Percentiles rank a stretch among this genome's conserved stretches.
Evolutionary conservation across 495 filamentous ascomycete genomes (phyloP).

Genomic region (Podospora pseudocomata): DNA sequence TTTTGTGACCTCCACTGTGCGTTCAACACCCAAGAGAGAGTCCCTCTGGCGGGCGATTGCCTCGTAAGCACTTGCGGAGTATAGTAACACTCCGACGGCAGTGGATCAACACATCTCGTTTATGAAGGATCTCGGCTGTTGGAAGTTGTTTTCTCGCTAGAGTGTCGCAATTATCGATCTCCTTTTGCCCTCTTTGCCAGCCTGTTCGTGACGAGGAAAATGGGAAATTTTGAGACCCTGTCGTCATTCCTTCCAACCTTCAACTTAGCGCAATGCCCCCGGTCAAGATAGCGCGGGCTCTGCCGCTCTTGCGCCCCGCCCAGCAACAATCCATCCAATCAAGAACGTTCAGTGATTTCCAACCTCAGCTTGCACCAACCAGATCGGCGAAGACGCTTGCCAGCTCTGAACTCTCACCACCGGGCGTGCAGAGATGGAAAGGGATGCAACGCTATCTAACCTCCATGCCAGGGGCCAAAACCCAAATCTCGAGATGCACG

Average conservation of each 20-base stretch:
- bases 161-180: background rate
- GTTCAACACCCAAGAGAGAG: background rate
- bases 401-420: background rate
- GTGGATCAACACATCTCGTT: background rate
- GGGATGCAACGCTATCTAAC: slow-evolving; percentile 4
- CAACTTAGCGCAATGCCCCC: background rate
- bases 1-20: background rate
- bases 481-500: slow-evolving; percentile 1
- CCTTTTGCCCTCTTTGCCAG: background rate
- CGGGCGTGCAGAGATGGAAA: background rate
- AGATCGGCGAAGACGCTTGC: background rate
- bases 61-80: background rate
- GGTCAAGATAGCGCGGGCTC: slow-evolving; percentile 4
- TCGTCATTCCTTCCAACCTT: slow-evolving; percentile 5
- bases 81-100: background rate
- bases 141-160: background rate
- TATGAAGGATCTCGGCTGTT: slow-evolving; percentile 1
- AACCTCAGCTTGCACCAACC: background rate
- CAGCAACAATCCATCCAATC: background rate
- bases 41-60: background rate
- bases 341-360: background rate
- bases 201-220: slow-evolving; percentile 1
- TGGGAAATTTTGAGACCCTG: background rate
- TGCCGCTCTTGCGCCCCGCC: slow-evolving; percentile 1
- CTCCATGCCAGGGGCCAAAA: slow-evolving; percentile 2